Conservation (phyloP, 768 basidiomycete species). For the Favolaschia claudopus region DNA sequence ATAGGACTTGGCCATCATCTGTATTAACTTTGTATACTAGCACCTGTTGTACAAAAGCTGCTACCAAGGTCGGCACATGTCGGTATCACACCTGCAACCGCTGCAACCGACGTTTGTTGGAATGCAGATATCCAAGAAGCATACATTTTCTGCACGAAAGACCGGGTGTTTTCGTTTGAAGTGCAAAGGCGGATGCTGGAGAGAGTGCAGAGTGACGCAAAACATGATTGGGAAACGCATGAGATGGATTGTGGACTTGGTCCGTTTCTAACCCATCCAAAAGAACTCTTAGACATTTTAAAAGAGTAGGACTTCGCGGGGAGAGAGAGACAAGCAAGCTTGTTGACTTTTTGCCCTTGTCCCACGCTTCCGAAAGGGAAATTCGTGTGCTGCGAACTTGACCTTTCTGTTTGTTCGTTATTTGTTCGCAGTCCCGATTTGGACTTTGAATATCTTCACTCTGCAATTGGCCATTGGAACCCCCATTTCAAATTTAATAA, state of each 20-base stretch:
- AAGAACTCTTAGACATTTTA: slow-evolving; percentile 1
- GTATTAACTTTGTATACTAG: slow-evolving; percentile 5
- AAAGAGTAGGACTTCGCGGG: neutral
- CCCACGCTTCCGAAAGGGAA: no score
- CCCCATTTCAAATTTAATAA: no score
- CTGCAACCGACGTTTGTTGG: neutral
- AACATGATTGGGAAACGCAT: neutral
- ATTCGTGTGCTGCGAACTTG: no score
- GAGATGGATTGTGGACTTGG: slow-evolving; percentile 16
- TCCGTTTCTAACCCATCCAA: slow-evolving; percentile 7
- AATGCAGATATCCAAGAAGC: neutral
- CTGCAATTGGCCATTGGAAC: no score
- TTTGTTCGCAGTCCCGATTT: no score
- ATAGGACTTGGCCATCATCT: no score
- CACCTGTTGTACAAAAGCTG: neutral
- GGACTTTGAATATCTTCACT: no score
- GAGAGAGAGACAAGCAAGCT: no score
- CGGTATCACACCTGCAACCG: neutral
- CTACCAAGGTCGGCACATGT: neutral
- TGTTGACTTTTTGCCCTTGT: neutral
- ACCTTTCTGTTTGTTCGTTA: no score
- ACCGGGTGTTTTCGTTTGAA: neutral
- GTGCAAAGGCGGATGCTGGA: neutral
- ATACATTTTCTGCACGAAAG: slow-evolving; percentile 5
- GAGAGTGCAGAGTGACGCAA: neutral